These are phyloP conservation scores for Trichopus zeylanicus DNA, from an alignment of 116 monocot genomes.

Conservation along the genomic window DNA sequence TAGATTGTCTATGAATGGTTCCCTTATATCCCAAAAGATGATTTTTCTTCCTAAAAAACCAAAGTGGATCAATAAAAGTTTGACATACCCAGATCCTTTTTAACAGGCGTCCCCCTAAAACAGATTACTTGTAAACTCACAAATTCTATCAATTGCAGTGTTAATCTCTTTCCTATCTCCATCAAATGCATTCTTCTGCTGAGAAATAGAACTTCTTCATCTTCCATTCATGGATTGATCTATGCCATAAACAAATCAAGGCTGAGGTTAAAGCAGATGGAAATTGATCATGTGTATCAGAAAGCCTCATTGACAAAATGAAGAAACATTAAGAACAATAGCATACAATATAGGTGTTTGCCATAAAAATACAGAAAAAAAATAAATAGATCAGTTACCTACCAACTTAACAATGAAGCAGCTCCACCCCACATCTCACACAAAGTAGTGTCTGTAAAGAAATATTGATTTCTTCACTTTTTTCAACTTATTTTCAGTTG, in stretches of 20 bases:
- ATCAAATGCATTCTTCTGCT: conserved; percentile 68
- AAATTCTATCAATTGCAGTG: conserved; percentile 71
- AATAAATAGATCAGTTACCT: too few species aligned
- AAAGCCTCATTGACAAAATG: too few species aligned
- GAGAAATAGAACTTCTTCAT: conserved; percentile 29
- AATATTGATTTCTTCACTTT: too few species aligned
- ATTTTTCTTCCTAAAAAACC: conserved; percentile 61
- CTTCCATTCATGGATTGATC: conserved; percentile 58
- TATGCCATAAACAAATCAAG: too few species aligned
- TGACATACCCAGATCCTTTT: not conserved
- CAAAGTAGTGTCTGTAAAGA: too few species aligned
- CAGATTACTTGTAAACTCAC: conserved; percentile 74
- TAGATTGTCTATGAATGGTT: conserved; percentile 71
- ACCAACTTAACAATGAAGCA: too few species aligned
- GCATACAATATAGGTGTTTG: not conserved
- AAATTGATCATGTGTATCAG: too few species aligned
- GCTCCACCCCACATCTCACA: too few species aligned
- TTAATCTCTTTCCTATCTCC: conserved; percentile 92
- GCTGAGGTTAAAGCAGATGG: conserved; percentile 11
- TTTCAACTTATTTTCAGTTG: too few species aligned
- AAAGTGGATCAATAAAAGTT: not conserved
- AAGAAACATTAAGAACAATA: not conserved
- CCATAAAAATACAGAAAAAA: too few species aligned
- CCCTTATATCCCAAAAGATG: conserved; percentile 94
- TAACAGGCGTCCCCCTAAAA: not conserved